Evolutionary conservation across 768 basidiomycete genomes (phyloP).

Genomic region (Tulasnella sp.): DNA sequence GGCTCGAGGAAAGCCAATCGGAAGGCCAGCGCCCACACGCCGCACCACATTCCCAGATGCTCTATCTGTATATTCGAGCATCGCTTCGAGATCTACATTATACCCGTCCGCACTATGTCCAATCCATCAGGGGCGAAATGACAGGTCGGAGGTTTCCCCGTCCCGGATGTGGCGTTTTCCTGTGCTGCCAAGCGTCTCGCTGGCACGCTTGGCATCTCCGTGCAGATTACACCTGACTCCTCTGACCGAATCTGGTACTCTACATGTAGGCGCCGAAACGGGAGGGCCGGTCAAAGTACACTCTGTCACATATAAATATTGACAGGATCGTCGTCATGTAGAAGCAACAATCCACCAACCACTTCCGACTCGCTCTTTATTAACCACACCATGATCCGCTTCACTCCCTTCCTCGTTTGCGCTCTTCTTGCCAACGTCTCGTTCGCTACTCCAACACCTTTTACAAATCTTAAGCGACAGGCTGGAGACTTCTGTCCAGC

Average conservation of each 20-base stretch:
- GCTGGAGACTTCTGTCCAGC: background rate
- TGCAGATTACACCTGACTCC: background rate
- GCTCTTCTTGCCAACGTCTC: background rate
- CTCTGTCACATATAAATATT: background rate
- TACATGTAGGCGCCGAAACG: background rate
- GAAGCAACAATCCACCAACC: background rate
- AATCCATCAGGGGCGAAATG: background rate
- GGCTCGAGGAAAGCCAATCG: background rate
- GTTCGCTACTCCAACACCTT: background rate
- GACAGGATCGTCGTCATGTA: background rate
- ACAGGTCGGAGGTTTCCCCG: background rate
- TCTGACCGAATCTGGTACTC: background rate
- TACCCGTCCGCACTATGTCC: background rate
- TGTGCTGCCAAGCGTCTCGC: background rate
- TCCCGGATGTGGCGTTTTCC: background rate
- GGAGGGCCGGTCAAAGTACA: background rate
- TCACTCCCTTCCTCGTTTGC: background rate
- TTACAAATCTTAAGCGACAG: background rate
- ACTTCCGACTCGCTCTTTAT: background rate
- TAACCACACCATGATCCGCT: background rate
- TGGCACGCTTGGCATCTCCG: background rate
- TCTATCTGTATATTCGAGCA: background rate
- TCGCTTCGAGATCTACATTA: background rate
- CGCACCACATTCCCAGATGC: background rate
- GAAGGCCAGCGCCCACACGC: background rate